These are phyloP conservation scores for Aureobasidium melanogenum DNA, from an alignment of 2,329 filamentous ascomycete genomes.

Conservation along the genomic window DNA sequence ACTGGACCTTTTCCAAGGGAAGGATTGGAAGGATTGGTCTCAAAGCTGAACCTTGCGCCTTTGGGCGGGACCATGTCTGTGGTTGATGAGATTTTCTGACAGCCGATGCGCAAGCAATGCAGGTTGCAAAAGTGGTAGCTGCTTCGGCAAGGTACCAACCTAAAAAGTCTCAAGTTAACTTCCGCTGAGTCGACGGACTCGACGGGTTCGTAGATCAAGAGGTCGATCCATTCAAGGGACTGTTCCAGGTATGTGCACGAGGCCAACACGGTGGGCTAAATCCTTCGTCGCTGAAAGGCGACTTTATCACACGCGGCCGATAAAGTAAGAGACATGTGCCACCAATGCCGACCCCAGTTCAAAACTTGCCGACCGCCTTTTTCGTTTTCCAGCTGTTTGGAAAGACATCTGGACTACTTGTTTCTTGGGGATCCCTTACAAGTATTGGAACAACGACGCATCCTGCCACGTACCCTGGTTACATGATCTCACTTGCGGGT, in stretches of 20 bases:
- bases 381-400: neutral
- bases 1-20: neutral
- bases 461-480: neutral
- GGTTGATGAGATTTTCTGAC: neutral
- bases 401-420: neutral
- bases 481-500: neutral
- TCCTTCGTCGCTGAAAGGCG: neutral
- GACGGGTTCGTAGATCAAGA: neutral
- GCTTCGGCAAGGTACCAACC: slow-evolving; percentile 7
- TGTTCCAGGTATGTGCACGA: neutral
- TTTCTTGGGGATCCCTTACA: neutral
- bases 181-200: neutral
- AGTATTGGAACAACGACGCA: neutral
- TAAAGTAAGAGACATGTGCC: neutral
- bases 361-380: neutral
- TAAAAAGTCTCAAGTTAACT: neutral
- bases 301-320: neutral
- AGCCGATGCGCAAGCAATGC: neutral
- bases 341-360: neutral
- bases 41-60: neutral
- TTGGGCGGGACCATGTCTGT: neutral
- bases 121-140: neutral
- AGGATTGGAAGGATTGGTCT: neutral
- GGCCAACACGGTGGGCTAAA: neutral
- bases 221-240: neutral